Evolutionary conservation across 2,329 filamentous ascomycete species (phyloP).

Genomic region (Monosporascus sp.): DNA sequence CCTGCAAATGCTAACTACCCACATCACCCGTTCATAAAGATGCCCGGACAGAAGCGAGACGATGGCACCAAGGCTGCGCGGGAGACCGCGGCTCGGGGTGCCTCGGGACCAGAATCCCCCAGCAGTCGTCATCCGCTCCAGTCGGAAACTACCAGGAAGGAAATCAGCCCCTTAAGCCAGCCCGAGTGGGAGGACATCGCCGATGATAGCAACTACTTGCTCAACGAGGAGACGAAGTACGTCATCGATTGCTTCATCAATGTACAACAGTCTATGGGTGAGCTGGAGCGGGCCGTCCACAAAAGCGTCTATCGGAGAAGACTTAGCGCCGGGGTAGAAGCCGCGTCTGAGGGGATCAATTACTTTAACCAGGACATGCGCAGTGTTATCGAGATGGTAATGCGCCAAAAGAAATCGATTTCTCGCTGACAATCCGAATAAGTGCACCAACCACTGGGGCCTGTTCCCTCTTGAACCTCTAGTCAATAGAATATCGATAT

Average conservation of each 20-base stretch:
- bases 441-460: too few species aligned
- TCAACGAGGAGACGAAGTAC: neutral
- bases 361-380: neutral
- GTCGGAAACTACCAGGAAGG: neutral
- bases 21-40: constrained; percentile 5
- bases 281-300: neutral
- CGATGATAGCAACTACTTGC: neutral
- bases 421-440: too few species aligned
- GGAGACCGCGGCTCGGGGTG: neutral
- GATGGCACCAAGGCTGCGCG: neutral
- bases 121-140: neutral
- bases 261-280: neutral
- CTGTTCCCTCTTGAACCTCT: too few species aligned
- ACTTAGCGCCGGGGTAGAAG: neutral
- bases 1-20: constrained; percentile 5
- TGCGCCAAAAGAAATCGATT: too few species aligned
- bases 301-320: neutral
- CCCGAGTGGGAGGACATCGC: neutral
- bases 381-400: neutral
- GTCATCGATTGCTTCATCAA: neutral
- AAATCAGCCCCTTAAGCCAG: neutral
- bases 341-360: neutral
- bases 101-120: neutral
- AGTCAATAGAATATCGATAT: too few species aligned
- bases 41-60: neutral